These are phyloP conservation scores for Pharus latifolius DNA, from an alignment of 176 grass and related monocot genomes.

Conservation along the genomic window DNA sequence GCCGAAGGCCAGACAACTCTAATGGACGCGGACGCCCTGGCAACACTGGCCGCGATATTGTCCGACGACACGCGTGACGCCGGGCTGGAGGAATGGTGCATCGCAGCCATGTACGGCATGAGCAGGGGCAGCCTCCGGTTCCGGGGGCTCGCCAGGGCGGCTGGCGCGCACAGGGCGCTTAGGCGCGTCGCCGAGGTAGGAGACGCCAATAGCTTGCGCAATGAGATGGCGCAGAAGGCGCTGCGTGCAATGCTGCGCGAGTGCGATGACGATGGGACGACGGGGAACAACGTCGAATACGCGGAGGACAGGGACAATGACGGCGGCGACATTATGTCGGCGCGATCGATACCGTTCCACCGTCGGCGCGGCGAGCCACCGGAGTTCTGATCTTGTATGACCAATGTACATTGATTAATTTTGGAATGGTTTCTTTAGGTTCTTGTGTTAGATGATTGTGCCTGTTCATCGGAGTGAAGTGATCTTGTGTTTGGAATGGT, in stretches of 20 bases:
- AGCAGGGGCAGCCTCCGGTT: constrained; percentile 65
- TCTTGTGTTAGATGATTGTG: background rate
- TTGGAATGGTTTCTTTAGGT: background rate
- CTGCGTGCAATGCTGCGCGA: constrained; percentile 31
- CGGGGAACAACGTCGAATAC: background rate
- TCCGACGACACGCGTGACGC: background rate
- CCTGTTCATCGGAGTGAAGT: background rate
- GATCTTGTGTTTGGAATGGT: constrained; percentile 6
- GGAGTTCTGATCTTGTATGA: constrained; percentile 40
- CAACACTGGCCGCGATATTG: constrained; percentile 30
- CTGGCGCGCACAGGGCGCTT: constrained; percentile 44
- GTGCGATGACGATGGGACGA: background rate
- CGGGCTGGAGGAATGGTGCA: constrained; percentile 40
- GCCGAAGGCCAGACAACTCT: constrained; percentile 47
- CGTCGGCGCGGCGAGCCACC: constrained; percentile 10
- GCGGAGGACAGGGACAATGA: background rate
- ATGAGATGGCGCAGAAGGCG: constrained; percentile 53
- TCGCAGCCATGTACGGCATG: constrained; percentile 65
- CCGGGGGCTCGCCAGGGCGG: constrained; percentile 56
- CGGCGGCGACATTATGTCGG: constrained; percentile 5
- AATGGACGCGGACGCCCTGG: constrained; percentile 57
- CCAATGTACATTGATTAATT: constrained; percentile 25
- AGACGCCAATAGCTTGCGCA: constrained; percentile 9
- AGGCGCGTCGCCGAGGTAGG: constrained; percentile 27
- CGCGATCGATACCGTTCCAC: constrained; percentile 27